phyloP scores from a whole-genome alignment of 805 yeast species.

The Metahyphopichia silvanorum region DNA sequence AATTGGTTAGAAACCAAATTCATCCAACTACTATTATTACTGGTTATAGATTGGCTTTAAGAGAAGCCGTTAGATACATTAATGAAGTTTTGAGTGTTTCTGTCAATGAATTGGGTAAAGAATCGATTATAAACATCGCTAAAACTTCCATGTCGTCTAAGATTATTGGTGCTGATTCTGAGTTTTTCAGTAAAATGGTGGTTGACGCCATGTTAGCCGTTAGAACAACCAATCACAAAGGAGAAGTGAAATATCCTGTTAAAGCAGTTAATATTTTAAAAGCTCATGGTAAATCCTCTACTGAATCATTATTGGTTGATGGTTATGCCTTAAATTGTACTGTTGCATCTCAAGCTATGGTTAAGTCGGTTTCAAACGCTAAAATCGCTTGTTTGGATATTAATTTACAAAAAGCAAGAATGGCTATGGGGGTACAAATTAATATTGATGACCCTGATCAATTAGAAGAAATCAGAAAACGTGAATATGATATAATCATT shows the following conservation, averaged over 20 bases:
- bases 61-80: conserved; percentile 86
- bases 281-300: conserved; percentile 93
- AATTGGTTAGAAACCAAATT: conserved; percentile 85
- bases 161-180: conserved; percentile 91
- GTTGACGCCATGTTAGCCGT: conserved; percentile 96
- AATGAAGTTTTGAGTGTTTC: conserved; percentile 79
- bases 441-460: conserved; percentile 97
- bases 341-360: conserved; percentile 96
- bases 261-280: conserved; percentile 95
- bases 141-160: conserved; percentile 96
- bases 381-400: conserved; percentile 87
- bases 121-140: conserved; percentile 85
- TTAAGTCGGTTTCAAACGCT: conserved; percentile 64
- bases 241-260: conserved; percentile 90
- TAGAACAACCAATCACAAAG: conserved; percentile 82
- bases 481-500: conserved; percentile 81
- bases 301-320: conserved; percentile 79
- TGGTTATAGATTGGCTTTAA: conserved; percentile 89
- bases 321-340: conserved; percentile 98
- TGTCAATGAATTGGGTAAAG: conserved; percentile 78
- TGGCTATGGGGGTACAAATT: conserved; percentile 98
- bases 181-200: conserved; percentile 83
- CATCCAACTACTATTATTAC: conserved; percentile 98
- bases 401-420: conserved; percentile 90
- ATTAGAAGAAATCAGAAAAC: conserved; percentile 84